Conservation (phyloP, 2,329 filamentous ascomycete genomes). For the Tolypocladium capitatum region DNA sequence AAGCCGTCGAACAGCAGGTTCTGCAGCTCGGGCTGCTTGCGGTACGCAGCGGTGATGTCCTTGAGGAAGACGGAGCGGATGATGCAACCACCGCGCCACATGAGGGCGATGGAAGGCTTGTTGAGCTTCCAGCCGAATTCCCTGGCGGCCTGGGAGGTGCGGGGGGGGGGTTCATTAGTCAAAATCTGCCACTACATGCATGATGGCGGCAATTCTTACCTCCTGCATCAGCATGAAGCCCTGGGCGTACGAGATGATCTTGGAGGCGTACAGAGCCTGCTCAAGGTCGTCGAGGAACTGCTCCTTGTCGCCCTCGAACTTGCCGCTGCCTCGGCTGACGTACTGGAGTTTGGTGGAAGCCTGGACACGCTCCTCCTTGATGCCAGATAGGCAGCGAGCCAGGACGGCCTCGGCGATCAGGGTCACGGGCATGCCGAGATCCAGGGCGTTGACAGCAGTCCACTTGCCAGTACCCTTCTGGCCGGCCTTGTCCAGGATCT, state of each 20-base stretch:
- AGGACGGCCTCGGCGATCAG: conserved; percentile 96
- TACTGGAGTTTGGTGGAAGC: conserved; percentile 66
- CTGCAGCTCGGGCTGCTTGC: conserved; percentile 84
- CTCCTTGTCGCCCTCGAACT: conserved; percentile 79
- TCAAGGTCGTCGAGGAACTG: conserved; percentile 94
- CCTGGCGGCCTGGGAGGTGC: conserved; percentile 68
- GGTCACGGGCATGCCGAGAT: conserved; percentile 96
- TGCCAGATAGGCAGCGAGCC: conserved; percentile 79
- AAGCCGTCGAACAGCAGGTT: conserved; percentile 98
- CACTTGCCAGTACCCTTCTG: conserved; percentile 99
- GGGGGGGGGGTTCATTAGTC: conserved; percentile 26
- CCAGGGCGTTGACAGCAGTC: conserved; percentile 97
- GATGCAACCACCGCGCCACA: conserved; percentile 99
- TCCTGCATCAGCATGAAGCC: conserved; percentile 99
- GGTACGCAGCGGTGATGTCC: conserved; percentile 97
- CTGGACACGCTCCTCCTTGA: conserved; percentile 84
- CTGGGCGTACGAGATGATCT: conserved; percentile 99
- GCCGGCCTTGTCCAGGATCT: conserved; percentile 95
- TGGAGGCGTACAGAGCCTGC: conserved; percentile 97
- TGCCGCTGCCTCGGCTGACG: conserved; percentile 54
- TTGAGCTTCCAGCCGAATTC: conserved; percentile 98
- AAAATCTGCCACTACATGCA: not conserved
- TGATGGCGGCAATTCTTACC: conserved; percentile 34
- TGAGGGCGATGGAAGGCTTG: conserved; percentile 98
- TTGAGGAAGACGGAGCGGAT: conserved; percentile 99